Evolutionary conservation across 257 asterid genomes (phyloP), one percentile per base, ranked within the genome.

Genomic region (Capsicum rhomboideum): DNA sequence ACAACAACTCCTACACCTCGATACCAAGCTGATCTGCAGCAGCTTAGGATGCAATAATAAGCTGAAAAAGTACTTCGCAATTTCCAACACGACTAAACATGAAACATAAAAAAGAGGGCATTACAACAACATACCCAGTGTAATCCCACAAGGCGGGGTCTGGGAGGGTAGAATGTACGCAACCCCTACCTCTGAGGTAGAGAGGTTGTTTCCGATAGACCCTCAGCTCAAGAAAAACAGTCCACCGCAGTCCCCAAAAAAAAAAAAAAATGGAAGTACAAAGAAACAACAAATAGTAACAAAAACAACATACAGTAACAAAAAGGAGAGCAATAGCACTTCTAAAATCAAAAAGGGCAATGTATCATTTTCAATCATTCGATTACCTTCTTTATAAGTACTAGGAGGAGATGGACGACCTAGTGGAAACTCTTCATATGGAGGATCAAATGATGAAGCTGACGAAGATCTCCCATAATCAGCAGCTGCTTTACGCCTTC

Each of bases 371-470:
- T 69, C 89, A 61, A 55, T 81, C 72, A 69, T 59, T 58, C 82
- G 87, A 67, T 68, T 84, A 58, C 85, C 87, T 87, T 80, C 89
- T 68, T 84, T 82, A 71, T 80, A 66, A 53, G 82, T 82, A 71
- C 87, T 82, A 78, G 85, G 82, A 81, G 83, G 86, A 86, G 90
- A 84, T 64, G 42, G 64, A 44, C 66, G 84, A 78, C 79, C 80
- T 67, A 86, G 88, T 21, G 77, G 61, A 31, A 53, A 80, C 55
- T 85, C 91, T 82, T 69, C 90, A 52, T 21, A 52, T 13, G 69
- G 29, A 87, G 87, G 85, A 89, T 91, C 91, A 86, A 78, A 89
- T 8, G 92, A 91, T 18, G 89, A 80, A 86, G 83, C 85, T 4
- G 91, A 88, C 4, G 92, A 87, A 83, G 55, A 63, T 31, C 85